A percentile compares a stretch with the other conserved stretches of the same genome.
Evolutionary conservation across 257 asterid genomes (phyloP).

Genomic region (Thymus mandschuricus): DNA sequence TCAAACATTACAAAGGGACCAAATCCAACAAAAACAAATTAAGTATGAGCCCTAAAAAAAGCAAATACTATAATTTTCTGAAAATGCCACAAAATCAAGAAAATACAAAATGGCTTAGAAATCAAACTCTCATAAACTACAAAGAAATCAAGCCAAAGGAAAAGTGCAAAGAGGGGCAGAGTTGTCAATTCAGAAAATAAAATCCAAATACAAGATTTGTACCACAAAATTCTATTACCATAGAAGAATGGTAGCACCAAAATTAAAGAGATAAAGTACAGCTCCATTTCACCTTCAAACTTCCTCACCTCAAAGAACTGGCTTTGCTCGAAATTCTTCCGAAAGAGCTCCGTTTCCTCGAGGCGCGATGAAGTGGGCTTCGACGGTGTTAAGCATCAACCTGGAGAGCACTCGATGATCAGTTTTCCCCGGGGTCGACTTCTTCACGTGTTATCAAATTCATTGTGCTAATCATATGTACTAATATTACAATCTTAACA

Average conservation of each 20-base stretch:
- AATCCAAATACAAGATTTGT: slow-evolving; percentile 19
- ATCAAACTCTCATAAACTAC: not conserved
- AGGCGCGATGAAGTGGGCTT: slow-evolving; percentile 18
- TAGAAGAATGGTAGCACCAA: not conserved
- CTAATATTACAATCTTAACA: slow-evolving; percentile 42
- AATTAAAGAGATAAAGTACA: slow-evolving; percentile 5
- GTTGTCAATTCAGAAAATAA: slow-evolving; percentile 12
- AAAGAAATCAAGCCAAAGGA: not conserved
- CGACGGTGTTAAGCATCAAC: slow-evolving; percentile 5
- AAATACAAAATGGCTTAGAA: too few species aligned
- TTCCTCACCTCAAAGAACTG: slow-evolving; percentile 6
- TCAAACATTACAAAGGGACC: too few species aligned
- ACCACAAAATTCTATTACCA: too few species aligned
- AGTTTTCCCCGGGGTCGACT: slow-evolving; percentile 18
- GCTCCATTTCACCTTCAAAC: slow-evolving; percentile 17
- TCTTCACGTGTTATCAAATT: slow-evolving; percentile 40
- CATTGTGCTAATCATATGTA: slow-evolving; percentile 36
- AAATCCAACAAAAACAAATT: too few species aligned
- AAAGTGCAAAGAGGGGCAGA: not conserved
- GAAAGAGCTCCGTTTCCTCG: not conserved
- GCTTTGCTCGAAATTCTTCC: slow-evolving; percentile 13
- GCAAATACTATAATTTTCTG: too few species aligned
- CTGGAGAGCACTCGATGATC: slow-evolving; percentile 26
- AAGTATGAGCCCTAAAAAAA: too few species aligned
- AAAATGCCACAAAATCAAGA: too few species aligned